Evolutionary conservation across 2,329 filamentous ascomycete genomes (phyloP).

Genomic region (Fonsecaea pedrosoi): DNA sequence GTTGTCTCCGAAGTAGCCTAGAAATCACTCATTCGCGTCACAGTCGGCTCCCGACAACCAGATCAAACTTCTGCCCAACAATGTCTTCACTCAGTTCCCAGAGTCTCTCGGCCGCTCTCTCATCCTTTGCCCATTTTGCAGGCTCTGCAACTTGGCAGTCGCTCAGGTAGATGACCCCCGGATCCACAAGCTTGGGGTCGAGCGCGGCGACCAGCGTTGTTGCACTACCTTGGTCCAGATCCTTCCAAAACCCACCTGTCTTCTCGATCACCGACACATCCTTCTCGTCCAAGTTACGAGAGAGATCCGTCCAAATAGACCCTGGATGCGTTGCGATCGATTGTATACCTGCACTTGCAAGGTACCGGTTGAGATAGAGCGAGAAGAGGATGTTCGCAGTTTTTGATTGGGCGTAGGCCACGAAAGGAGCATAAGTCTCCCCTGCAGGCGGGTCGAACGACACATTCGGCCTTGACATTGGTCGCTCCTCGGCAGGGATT

Average conservation of each 20-base stretch:
- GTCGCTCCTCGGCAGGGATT: slow-evolving; percentile 28
- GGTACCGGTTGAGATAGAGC: slow-evolving; percentile 48
- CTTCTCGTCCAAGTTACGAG: slow-evolving; percentile 41
- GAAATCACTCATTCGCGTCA: background rate
- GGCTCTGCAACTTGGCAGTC: slow-evolving; percentile 47
- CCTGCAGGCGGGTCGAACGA: slow-evolving; percentile 36
- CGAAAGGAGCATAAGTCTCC: slow-evolving; percentile 46
- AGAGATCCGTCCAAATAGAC: slow-evolving; percentile 33
- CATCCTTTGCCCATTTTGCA: slow-evolving; percentile 41
- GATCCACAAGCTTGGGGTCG: slow-evolving; percentile 48
- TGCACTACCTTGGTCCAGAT: slow-evolving; percentile 39
- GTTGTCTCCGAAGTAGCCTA: background rate
- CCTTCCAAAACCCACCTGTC: slow-evolving; percentile 40
- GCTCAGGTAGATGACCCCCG: slow-evolving; percentile 43
- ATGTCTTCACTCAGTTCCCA: slow-evolving; percentile 36
- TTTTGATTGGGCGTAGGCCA: slow-evolving; percentile 56
- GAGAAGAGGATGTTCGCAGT: slow-evolving; percentile 56
- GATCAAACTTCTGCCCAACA: slow-evolving; percentile 47
- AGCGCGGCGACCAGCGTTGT: slow-evolving; percentile 55
- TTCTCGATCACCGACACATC: slow-evolving; percentile 38
- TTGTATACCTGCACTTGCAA: slow-evolving; percentile 48
- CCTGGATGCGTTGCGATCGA: slow-evolving; percentile 54
- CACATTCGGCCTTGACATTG: slow-evolving; percentile 19
- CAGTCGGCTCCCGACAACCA: background rate
- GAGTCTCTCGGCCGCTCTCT: slow-evolving; percentile 30